These are phyloP conservation scores for Penicillium sumatraense DNA, from an alignment of 2,329 filamentous ascomycete genomes.

Conservation along the genomic window DNA sequence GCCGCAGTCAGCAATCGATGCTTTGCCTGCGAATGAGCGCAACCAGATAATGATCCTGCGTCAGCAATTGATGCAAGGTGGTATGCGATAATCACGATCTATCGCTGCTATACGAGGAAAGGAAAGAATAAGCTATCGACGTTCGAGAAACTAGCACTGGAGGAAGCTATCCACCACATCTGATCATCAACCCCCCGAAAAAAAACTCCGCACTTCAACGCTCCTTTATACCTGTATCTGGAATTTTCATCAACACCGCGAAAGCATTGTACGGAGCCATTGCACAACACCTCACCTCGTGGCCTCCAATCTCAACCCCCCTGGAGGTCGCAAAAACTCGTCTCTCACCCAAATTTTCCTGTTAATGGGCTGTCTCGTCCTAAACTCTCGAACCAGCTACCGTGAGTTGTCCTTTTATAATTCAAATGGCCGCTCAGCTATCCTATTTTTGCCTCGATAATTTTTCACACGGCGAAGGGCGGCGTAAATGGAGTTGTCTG, in stretches of 20 bases:
- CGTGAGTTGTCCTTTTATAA: not conserved
- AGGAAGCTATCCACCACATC: not conserved
- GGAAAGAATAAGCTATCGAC: not conserved
- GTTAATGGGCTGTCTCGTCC: not conserved
- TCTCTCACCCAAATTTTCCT: no score
- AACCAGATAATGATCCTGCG: constrained; percentile 80
- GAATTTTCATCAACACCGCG: not conserved
- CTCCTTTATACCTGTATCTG: no score
- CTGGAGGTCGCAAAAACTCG: no score
- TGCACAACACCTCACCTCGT: no score
- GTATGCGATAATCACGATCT: constrained; percentile 34
- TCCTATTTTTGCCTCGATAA: not conserved
- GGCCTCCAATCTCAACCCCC: no score
- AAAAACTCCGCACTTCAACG: no score
- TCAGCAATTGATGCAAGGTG: constrained; percentile 60
- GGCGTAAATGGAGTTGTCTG: constrained; percentile 17
- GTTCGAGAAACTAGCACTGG: not conserved
- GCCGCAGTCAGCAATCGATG: constrained; percentile 78
- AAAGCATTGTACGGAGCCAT: no score
- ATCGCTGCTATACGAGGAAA: not conserved
- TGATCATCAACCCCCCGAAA: not conserved
- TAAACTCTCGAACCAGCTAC: not conserved
- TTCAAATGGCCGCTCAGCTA: not conserved
- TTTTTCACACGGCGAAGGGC: constrained; percentile 16
- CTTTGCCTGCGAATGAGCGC: constrained; percentile 73